Base-by-base conservation (phyloP, 2,329 filamentous ascomycete species). In the Penicillium concentricum region DNA sequence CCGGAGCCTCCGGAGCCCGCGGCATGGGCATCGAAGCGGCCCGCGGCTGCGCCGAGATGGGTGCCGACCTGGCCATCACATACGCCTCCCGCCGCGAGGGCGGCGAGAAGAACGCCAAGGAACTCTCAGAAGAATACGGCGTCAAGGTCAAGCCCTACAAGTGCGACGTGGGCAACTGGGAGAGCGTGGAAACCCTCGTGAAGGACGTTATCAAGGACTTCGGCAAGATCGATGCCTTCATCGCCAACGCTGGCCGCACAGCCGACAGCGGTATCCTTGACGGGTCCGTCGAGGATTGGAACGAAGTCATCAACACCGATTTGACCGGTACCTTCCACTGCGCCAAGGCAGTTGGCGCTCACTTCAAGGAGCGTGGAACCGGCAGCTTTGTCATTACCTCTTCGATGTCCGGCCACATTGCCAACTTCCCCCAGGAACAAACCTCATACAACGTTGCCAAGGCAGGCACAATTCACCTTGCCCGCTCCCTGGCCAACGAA, bases 261-360 rank as follows among this genome's bases (percentile, higher is more conserved):
- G 87, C 88, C 64, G 82, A 87, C 76, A 78, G 77, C 54, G 88
- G 87, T 56, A 81, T 90, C 69, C 79, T 90, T 47, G 88, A 91
- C 61, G 85, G 85, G 70, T 83, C 84, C 24, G 85, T 89, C 22
- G 81, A 87, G 69, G 89, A 91, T 70, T 85, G 86, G 71, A 86
- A 92, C 71, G 84, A 86, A 74, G 90, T 96, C 80, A 82, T 96
- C 74, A 84, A 89, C 67, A 87, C 93, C 69, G 95, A 97, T 75
- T 82, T 96, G 65, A 94, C 87, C n/a, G 92, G 92, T 13, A 86
- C 83, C 28, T 90, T 91, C 76, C 85, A 92, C 83, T 95, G 91
- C 61, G 91, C 91, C 26, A 90, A 93, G 79, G 91, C 91, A 20
- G 90, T 91, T n/a, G 92, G 92, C 34, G 83, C 87, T 54, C 88